phyloP scores from a whole-genome alignment of 495 filamentous ascomycete genomes.

The Aspergillus cavernicola region DNA sequence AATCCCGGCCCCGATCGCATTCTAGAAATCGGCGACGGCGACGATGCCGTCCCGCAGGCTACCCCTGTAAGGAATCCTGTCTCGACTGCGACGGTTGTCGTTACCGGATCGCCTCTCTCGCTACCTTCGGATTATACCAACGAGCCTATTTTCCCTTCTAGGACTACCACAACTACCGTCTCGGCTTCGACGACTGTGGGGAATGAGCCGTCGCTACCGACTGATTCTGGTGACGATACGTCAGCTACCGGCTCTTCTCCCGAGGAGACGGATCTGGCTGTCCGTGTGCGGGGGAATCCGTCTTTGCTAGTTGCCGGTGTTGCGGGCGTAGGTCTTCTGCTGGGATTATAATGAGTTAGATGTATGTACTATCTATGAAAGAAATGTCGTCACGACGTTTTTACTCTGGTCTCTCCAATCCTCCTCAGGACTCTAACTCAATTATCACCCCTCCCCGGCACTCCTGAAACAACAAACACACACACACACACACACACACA shows the following conservation, averaged over 20 bases:
- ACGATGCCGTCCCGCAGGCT: constrained; percentile 61
- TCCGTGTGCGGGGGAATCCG: too few relatives aligned
- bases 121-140: not conserved
- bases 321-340: not conserved
- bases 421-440: too few relatives aligned
- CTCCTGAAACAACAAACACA: too few relatives aligned
- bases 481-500: too few relatives aligned
- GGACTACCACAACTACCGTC: not conserved
- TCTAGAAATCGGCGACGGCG: constrained; percentile 64
- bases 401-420: too few relatives aligned
- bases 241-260: not conserved
- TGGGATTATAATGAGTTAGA: not conserved
- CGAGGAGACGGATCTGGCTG: not conserved
- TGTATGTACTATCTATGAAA: too few relatives aligned
- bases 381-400: too few relatives aligned
- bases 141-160: constrained; percentile 8
- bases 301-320: not conserved
- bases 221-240: not conserved
- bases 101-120: not conserved
- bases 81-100: constrained; percentile 22
- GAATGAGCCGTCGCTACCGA: not conserved
- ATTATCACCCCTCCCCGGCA: too few relatives aligned
- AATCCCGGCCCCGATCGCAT: constrained; percentile 61
- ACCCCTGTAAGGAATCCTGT: constrained; percentile 58
- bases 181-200: not conserved